phyloP scores from a whole-genome alignment of 257 asterid genomes.

The Lycium ferocissimum region DNA sequence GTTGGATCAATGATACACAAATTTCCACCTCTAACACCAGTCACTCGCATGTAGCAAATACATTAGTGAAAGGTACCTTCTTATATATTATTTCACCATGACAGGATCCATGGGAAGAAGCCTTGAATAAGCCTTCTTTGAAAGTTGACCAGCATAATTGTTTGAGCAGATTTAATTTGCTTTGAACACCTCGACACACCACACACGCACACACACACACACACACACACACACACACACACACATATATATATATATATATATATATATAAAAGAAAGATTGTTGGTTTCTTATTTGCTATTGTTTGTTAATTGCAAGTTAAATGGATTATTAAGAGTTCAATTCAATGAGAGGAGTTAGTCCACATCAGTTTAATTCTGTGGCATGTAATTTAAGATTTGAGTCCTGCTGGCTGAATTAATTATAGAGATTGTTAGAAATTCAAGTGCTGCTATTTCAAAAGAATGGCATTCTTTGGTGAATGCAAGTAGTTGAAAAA shows the following conservation, averaged over 20 bases:
- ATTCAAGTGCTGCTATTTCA: background rate
- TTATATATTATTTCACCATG: conserved; percentile 11
- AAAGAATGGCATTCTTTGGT: background rate
- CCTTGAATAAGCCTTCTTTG: background rate
- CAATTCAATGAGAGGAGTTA: background rate
- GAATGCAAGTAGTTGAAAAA: conserved; percentile 7
- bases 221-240: too few relatives aligned
- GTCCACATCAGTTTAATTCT: background rate
- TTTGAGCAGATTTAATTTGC: background rate
- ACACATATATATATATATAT: too few relatives aligned
- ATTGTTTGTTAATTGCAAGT: conserved; percentile 11
- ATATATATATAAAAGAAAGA: background rate
- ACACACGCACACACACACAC: too few relatives aligned
- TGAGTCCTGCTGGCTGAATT: background rate
- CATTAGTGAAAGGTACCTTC: background rate
- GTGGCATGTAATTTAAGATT: conserved; percentile 19
- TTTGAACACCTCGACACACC: background rate
- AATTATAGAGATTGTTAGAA: conserved; percentile 8
- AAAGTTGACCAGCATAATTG: background rate
- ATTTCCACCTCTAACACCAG: too few relatives aligned
- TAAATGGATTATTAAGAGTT: background rate
- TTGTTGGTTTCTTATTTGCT: too few relatives aligned
- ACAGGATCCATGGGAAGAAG: too few relatives aligned
- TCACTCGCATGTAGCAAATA: too few relatives aligned
- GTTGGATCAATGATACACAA: too few relatives aligned